phyloP scores from a whole-genome alignment of 192 early-diverging fungal species.

The Geosiphon pyriformis region DNA sequence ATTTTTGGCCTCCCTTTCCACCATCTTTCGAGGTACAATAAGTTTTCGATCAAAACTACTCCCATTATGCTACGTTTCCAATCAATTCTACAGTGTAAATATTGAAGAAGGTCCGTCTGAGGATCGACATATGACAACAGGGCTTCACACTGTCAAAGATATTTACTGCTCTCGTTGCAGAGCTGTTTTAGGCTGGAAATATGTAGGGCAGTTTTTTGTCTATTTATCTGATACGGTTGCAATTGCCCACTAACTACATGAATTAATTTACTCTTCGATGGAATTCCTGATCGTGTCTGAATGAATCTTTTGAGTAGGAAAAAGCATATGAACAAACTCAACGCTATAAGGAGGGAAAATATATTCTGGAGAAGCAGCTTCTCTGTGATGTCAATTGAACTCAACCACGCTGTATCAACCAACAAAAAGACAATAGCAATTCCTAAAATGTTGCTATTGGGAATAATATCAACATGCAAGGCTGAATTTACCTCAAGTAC shows the following conservation, averaged over 20 bases:
- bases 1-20: too few relatives aligned
- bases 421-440: too few relatives aligned
- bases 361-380: conserved; percentile 60
- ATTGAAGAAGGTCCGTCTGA: conserved; percentile 48
- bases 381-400: conserved; percentile 37
- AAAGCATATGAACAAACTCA: conserved; percentile 58
- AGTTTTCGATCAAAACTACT: too few relatives aligned
- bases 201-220: conserved; percentile 34
- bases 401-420: too few relatives aligned
- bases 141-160: conserved; percentile 64
- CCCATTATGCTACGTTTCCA: too few relatives aligned
- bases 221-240: not conserved
- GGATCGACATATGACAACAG: conserved; percentile 66
- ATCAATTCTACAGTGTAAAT: conserved; percentile 55
- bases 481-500: too few relatives aligned
- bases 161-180: conserved; percentile 56
- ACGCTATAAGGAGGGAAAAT: conserved; percentile 76
- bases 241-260: conserved; percentile 26
- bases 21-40: too few relatives aligned
- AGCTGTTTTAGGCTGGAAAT: conserved; percentile 57
- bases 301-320: conserved; percentile 25
- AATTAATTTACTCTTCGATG: not conserved
- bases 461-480: too few relatives aligned
- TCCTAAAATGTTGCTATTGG: too few relatives aligned
- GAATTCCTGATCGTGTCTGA: not conserved